A percentile compares a stretch with the other conserved stretches of the same genome.
Conservation (phyloP, 108 stramenopile genomes). For the Fragilaria radians region DNA sequence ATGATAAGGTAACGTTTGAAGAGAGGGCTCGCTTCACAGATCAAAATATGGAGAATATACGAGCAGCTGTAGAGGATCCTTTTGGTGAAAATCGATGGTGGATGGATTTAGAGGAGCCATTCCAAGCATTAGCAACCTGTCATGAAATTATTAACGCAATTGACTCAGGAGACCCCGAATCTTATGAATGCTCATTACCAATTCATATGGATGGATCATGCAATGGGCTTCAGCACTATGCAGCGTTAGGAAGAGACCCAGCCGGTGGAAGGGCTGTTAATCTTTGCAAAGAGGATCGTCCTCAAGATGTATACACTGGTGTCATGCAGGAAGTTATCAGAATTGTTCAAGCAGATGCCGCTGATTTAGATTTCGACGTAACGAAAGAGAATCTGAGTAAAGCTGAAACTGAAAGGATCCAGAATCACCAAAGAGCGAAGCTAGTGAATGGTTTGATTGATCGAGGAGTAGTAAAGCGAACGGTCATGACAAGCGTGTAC, state of each 20-base stretch:
- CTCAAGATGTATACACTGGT: constrained; percentile 96
- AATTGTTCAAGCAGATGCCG: constrained; percentile 70
- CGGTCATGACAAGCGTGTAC: constrained; percentile 99
- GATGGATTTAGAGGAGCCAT: constrained; percentile 93
- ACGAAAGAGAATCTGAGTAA: constrained; percentile 48
- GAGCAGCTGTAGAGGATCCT: constrained; percentile 77
- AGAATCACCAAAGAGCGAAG: constrained; percentile 60
- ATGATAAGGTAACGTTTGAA: constrained; percentile 88
- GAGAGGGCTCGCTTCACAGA: constrained; percentile 90
- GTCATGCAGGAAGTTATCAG: constrained; percentile 91
- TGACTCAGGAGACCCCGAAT: constrained; percentile 83
- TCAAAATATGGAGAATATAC: constrained; percentile 80
- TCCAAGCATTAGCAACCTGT: constrained; percentile 98
- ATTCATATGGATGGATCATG: constrained; percentile 99
- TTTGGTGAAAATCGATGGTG: constrained; percentile 85
- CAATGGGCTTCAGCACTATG: constrained; percentile 99
- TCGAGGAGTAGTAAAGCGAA: constrained; percentile 98
- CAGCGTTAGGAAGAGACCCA: constrained; percentile 95
- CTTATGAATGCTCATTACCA: constrained; percentile 83
- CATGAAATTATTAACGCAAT: constrained; percentile 89
- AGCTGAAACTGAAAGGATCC: constrained; percentile 43
- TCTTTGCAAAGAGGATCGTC: constrained; percentile 78
- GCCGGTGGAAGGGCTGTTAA: constrained; percentile 97
- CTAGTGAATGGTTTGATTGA: constrained; percentile 86
- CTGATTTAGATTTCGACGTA: constrained; percentile 49